Conservation (phyloP, 352 stramenopile genomes). For the Globisporangium abappressorium region DNA sequence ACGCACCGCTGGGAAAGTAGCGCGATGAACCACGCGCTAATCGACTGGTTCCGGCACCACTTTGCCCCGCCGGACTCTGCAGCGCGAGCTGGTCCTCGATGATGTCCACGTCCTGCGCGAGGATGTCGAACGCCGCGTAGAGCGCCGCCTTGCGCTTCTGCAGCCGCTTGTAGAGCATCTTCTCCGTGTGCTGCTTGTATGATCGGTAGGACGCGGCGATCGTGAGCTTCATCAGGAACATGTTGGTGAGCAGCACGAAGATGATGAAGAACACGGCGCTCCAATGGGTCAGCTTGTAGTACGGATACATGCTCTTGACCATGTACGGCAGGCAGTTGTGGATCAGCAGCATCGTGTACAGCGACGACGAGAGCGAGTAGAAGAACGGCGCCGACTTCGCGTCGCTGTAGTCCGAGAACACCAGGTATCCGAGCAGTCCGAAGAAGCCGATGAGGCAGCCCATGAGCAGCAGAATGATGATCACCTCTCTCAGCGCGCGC, state of each 20-base stretch:
- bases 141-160: slow-evolving; percentile 83
- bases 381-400: slow-evolving; percentile 58
- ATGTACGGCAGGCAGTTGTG: slow-evolving; percentile 80
- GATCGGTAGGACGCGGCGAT: slow-evolving; percentile 83
- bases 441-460: slow-evolving; percentile 83
- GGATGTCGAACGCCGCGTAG: slow-evolving; percentile 74
- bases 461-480: slow-evolving; percentile 64
- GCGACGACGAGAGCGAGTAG: slow-evolving; percentile 58
- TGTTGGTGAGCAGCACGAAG: slow-evolving; percentile 76
- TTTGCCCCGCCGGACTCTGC: background rate
- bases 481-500: slow-evolving; percentile 65
- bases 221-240: slow-evolving; percentile 82
- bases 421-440: slow-evolving; percentile 65
- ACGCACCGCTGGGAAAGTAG: slow-evolving; percentile 37
- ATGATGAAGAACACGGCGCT: slow-evolving; percentile 78
- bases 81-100: slow-evolving; percentile 24
- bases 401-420: slow-evolving; percentile 72
- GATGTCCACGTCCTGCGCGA: slow-evolving; percentile 58
- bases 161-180: slow-evolving; percentile 81
- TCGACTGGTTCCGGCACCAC: background rate
- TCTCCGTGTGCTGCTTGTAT: slow-evolving; percentile 85
- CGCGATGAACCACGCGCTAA: slow-evolving; percentile 55
- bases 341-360: slow-evolving; percentile 84
- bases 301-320: slow-evolving; percentile 81
- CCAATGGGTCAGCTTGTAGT: slow-evolving; percentile 77